Conservation (phyloP, 2,329 filamentous ascomycete genomes). For the Botrytis byssoidea region DNA sequence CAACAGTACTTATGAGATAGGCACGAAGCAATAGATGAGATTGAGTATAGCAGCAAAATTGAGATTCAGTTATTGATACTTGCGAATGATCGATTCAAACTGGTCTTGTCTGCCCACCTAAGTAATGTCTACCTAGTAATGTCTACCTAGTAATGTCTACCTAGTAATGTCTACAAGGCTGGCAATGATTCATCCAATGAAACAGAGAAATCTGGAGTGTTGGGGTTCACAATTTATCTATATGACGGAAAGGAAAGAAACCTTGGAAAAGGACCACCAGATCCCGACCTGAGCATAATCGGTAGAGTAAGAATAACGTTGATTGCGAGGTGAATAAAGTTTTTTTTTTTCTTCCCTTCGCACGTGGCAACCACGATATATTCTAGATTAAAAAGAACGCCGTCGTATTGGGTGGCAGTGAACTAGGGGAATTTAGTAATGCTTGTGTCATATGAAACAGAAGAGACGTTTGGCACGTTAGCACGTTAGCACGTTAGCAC, state of each 20-base stretch:
- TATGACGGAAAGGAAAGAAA: not conserved
- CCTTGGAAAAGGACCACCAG: not conserved
- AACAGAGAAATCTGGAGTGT: not conserved
- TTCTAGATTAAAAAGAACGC: not conserved
- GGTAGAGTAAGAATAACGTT: not conserved
- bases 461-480: not conserved
- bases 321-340: not conserved
- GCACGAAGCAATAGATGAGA: not conserved
- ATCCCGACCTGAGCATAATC: not conserved
- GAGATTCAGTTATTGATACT: not conserved
- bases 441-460: not conserved
- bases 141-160: not conserved
- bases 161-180: not conserved
- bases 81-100: not conserved
- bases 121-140: not conserved
- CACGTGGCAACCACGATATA: slow-evolving; percentile 11
- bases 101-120: not conserved
- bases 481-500: not conserved
- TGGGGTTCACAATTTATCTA: not conserved
- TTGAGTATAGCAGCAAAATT: not conserved
- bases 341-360: not conserved
- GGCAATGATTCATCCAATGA: not conserved
- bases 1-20: not conserved
- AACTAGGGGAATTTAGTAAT: not conserved
- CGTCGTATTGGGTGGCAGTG: not conserved